These are phyloP conservation scores for Ustilago trichophora DNA, from an alignment of 1,284 basidiomycete species.

Conservation along the genomic window DNA sequence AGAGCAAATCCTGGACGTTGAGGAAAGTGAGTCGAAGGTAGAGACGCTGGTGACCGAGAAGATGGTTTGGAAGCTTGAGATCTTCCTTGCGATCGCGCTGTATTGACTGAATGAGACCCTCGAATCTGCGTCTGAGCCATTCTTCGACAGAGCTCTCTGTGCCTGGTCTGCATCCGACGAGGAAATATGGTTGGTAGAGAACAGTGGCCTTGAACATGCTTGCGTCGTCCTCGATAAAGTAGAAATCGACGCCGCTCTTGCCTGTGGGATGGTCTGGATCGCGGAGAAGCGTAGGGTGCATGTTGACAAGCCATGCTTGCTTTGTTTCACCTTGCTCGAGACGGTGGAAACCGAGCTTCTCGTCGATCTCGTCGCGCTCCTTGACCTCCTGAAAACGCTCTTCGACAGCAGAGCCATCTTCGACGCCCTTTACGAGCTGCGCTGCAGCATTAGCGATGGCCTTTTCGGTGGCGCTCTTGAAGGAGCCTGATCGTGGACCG, in stretches of 20 bases:
- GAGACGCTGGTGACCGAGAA: conserved; percentile 87
- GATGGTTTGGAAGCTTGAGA: conserved; percentile 92
- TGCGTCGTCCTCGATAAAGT: conserved; percentile 97
- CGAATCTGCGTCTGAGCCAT: conserved; percentile 92
- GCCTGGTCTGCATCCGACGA: conserved; percentile 81
- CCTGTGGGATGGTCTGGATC: conserved; percentile 69
- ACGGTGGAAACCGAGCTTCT: conserved; percentile 82
- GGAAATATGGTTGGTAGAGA: conserved; percentile 93
- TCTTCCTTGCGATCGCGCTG: conserved; percentile 89
- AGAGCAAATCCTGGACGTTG: conserved; percentile 89
- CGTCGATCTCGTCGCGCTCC: conserved; percentile 84
- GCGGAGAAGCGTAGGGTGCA: conserved; percentile 94
- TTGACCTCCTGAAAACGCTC: conserved; percentile 63
- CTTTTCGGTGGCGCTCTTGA: conserved; percentile 42
- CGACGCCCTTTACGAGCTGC: conserved; percentile 51
- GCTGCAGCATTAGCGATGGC: conserved; percentile 46
- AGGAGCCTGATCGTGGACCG: conserved; percentile 36
- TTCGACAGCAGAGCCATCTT: conserved; percentile 60
- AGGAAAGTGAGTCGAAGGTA: conserved; percentile 90
- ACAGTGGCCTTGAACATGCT: conserved; percentile 94
- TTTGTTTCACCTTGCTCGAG: conserved; percentile 59
- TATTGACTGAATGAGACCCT: conserved; percentile 79
- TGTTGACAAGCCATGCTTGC: conserved; percentile 89
- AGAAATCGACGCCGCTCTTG: conserved; percentile 86
- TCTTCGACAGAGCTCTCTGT: conserved; percentile 92